Conservation (phyloP, 2,329 filamentous ascomycete genomes). For the Paecilomyces fulvus region DNA sequence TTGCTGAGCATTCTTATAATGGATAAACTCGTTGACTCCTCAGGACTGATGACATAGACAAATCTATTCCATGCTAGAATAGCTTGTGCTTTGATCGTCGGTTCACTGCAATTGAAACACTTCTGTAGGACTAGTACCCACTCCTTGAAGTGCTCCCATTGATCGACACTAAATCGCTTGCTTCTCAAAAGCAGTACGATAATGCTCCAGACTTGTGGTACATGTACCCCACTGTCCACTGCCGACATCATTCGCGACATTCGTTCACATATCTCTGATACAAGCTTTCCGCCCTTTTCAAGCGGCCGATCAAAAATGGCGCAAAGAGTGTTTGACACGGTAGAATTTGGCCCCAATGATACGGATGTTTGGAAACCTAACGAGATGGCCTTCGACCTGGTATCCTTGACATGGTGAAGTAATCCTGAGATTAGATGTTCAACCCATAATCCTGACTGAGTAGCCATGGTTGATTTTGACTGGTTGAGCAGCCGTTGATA, state of each 20-base stretch:
- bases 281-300: slow-evolving; percentile 53
- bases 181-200: slow-evolving; percentile 67
- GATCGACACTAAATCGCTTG: slow-evolving; percentile 48
- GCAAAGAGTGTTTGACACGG: slow-evolving; percentile 56
- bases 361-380: slow-evolving; percentile 65
- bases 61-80: slow-evolving; percentile 82
- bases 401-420: slow-evolving; percentile 68
- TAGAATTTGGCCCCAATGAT: slow-evolving; percentile 59
- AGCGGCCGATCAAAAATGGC: slow-evolving; percentile 42
- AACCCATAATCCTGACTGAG: slow-evolving; percentile 66
- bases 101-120: slow-evolving; percentile 74
- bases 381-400: slow-evolving; percentile 63
- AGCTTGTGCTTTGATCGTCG: slow-evolving; percentile 62
- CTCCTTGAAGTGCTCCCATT: slow-evolving; percentile 63
- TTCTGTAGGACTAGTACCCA: slow-evolving; percentile 74
- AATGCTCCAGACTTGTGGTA: slow-evolving; percentile 84
- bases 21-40: slow-evolving; percentile 46
- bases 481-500: slow-evolving; percentile 72
- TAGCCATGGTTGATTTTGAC: slow-evolving; percentile 59
- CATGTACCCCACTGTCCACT: slow-evolving; percentile 53
- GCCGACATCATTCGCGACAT: slow-evolving; percentile 58
- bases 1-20: slow-evolving; percentile 58
- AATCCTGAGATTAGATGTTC: slow-evolving; percentile 74
- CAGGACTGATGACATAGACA: slow-evolving; percentile 62
- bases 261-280: slow-evolving; percentile 58